phyloP scores from a whole-genome alignment of 164 flowering plant species.

The Berberis vulgaris region DNA sequence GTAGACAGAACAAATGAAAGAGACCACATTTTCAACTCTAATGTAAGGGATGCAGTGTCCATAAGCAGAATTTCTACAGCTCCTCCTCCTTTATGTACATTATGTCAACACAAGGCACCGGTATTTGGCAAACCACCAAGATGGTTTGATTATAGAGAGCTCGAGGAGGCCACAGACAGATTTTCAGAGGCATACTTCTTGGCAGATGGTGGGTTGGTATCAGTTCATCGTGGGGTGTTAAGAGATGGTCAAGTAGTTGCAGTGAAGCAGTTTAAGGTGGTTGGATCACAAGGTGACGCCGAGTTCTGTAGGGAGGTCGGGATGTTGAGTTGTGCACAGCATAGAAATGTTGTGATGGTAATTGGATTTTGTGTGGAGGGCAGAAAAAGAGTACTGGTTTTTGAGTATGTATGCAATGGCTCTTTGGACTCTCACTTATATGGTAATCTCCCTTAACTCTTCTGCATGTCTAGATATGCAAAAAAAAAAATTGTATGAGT shows the following conservation, averaged over 20 bases:
- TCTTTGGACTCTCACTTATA: conserved; percentile 77
- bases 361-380: conserved; percentile 77
- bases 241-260: conserved; percentile 76
- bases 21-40: conserved; percentile 21
- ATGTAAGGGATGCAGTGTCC: conserved; percentile 50
- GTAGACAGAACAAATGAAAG: conserved; percentile 9
- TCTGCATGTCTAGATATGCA: neutral
- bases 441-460: conserved; percentile 29
- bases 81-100: conserved; percentile 87
- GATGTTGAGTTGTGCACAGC: conserved; percentile 90
- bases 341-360: conserved; percentile 82
- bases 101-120: conserved; percentile 73
- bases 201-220: conserved; percentile 71
- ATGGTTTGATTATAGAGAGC: conserved; percentile 54
- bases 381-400: conserved; percentile 58
- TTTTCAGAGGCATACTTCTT: conserved; percentile 62
- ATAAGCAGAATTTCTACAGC: conserved; percentile 39
- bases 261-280: conserved; percentile 64
- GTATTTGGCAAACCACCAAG: conserved; percentile 80
- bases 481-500: neutral
- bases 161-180: conserved; percentile 65
- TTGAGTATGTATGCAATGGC: conserved; percentile 87
- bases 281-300: conserved; percentile 53
- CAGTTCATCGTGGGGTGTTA: conserved; percentile 69
- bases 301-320: conserved; percentile 81